Evolutionary conservation across 2,329 filamentous ascomycete genomes (phyloP).

Genomic region (Fusarium paranaense): DNA sequence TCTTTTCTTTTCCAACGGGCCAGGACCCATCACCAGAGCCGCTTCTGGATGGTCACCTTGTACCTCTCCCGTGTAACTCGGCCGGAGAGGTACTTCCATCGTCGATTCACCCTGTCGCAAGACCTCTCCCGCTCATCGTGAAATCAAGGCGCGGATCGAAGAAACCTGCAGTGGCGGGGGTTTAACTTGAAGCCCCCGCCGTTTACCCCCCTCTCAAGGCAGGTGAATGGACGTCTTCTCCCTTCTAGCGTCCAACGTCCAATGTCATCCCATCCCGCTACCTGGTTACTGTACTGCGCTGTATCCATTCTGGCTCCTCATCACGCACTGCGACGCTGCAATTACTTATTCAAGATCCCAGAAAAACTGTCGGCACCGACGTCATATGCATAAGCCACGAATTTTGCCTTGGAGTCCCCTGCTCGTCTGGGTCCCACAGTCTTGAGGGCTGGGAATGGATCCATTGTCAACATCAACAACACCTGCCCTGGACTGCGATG

Average conservation of each 20-base stretch:
- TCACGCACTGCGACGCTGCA: constrained; percentile 25
- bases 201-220: background rate
- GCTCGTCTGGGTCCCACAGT: background rate
- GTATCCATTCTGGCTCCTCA: constrained; percentile 7
- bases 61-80: constrained; percentile 6
- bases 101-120: constrained; percentile 19
- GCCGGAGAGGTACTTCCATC: background rate
- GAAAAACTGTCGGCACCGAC: constrained; percentile 5
- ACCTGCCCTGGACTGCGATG: background rate
- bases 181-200: background rate
- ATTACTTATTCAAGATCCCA: constrained; percentile 10
- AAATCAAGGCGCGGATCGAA: constrained; percentile 30
- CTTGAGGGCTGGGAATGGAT: background rate
- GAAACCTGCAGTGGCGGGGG: background rate
- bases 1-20: constrained; percentile 13
- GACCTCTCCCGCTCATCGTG: constrained; percentile 27
- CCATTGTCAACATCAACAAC: background rate
- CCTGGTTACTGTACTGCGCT: background rate
- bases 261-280: background rate
- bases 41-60: background rate
- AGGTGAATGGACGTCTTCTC: background rate
- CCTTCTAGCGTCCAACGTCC: background rate
- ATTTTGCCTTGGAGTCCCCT: background rate
- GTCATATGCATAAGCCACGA: constrained; percentile 17
- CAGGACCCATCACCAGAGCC: constrained; percentile 21